Evolutionary conservation across 768 basidiomycete species (phyloP), one percentile per base, ranked within the genome.

Genomic region (Coprinopsis strossmayeri): DNA sequence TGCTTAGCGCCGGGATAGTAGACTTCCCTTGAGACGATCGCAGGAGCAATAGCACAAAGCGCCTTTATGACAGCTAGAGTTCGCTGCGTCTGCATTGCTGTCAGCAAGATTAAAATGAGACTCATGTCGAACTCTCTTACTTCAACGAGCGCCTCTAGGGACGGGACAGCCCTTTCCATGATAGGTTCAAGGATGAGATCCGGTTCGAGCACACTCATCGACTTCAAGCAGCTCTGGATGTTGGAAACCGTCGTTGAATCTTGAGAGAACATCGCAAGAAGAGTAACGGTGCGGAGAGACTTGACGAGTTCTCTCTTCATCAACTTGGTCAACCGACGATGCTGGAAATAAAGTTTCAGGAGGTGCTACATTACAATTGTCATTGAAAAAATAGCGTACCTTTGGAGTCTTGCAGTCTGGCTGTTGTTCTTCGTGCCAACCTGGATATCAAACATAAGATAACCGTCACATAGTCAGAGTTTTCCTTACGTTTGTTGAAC

Each of bases 231-330:
- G 34, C 80, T 80, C 60, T 89, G 84, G 35, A 91, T 83, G 55
- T 91, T 87, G 13, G 73, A 65, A 24, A 87, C 83, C 1, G 88
- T 87, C 9, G 76, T 72, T 42, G 76, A 71, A 59, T 91, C 88
- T 60, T 87, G 86, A 7, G 87, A 90, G 69, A 94, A 95, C 79
- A 93, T 91, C 2, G 89, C 83, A n/a, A 93, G 73, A 24, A 95
- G 70, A 0, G 84, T 81, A 12, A 93, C 86, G 0, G 91, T 92
- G 50, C 89, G 69, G 30, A 93, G 69, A 20, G 80, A 84, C 54
- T 87, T 83, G 17, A 92, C 90, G 17, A 95, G 79, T 59, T 94
- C 90, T 42, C 84, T 76, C 59, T 79, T 86, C 81, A 95, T 93
- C 41, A 68, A 64, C 30, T 71, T 73, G 0, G 91, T 93, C 44